phyloP scores from a whole-genome alignment of 2,329 filamentous ascomycete species.

The Alternaria triticina region DNA sequence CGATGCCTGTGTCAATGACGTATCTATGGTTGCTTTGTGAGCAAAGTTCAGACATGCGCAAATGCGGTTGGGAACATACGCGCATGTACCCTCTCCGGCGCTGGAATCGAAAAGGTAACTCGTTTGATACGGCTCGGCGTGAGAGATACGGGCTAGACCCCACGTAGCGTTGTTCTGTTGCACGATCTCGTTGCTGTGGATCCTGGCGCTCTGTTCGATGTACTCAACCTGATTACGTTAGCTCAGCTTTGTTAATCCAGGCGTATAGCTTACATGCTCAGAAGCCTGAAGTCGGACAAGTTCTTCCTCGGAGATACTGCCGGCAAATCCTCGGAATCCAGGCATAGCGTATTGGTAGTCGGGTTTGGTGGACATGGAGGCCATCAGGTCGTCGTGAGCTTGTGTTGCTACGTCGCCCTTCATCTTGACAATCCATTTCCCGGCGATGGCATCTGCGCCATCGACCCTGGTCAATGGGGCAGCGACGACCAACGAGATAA shows the following conservation, averaged over 20 bases:
- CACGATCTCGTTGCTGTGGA: slow-evolving; percentile 37
- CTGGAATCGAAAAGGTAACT: slow-evolving; percentile 48
- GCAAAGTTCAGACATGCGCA: neutral
- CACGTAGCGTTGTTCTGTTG: slow-evolving; percentile 47
- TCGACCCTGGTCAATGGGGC: neutral
- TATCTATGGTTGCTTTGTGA: slow-evolving; percentile 45
- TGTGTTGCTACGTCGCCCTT: slow-evolving; percentile 38
- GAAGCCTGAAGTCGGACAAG: slow-evolving; percentile 32
- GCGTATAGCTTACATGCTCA: slow-evolving; percentile 24
- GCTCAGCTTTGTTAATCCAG: neutral
- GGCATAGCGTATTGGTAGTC: slow-evolving; percentile 44
- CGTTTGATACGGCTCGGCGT: slow-evolving; percentile 34
- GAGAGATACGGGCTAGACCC: slow-evolving; percentile 50
- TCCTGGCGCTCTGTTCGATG: slow-evolving; percentile 43
- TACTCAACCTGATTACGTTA: slow-evolving; percentile 37
- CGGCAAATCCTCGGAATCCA: slow-evolving; percentile 48
- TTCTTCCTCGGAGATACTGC: slow-evolving; percentile 36
- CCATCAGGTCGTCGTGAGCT: slow-evolving; percentile 24
- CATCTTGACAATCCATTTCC: slow-evolving; percentile 50
- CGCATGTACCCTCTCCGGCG: slow-evolving; percentile 53
- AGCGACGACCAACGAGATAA: neutral
- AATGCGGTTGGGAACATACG: slow-evolving; percentile 17
- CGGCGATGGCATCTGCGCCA: neutral
- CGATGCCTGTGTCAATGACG: slow-evolving; percentile 70
- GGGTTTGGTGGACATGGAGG: slow-evolving; percentile 23